Evolutionary conservation across 495 filamentous ascomycete species (phyloP).

Genomic region (Amniculicola lignicola): DNA sequence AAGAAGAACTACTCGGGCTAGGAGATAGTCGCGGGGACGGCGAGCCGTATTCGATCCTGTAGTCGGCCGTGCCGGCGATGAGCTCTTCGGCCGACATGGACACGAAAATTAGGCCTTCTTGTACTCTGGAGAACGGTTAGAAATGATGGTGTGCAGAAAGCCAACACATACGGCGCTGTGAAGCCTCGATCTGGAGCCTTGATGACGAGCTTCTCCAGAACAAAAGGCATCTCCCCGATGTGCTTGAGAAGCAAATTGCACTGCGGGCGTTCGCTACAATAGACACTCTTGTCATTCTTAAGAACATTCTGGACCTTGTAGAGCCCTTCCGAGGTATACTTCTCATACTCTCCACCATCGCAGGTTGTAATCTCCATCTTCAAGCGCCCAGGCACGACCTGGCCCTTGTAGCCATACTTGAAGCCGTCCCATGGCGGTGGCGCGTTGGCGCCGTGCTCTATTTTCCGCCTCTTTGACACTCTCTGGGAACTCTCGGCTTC

Average conservation of each 20-base stretch:
- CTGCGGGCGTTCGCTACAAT: constrained; percentile 77
- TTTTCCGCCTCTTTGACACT: constrained; percentile 65
- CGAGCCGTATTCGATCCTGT: constrained; percentile 65
- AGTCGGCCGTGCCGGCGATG: constrained; percentile 66
- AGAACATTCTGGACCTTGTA: constrained; percentile 80
- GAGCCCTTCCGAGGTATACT: constrained; percentile 44
- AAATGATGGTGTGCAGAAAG: constrained; percentile 19
- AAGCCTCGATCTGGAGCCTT: constrained; percentile 78
- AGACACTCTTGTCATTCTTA: constrained; percentile 75
- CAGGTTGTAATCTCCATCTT: constrained; percentile 85
- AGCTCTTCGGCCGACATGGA: constrained; percentile 78
- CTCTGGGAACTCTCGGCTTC: constrained; percentile 14
- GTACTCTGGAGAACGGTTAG: constrained; percentile 56
- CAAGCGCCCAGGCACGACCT: constrained; percentile 73
- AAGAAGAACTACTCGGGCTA: background rate
- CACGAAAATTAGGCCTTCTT: constrained; percentile 91
- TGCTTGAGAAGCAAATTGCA: constrained; percentile 85
- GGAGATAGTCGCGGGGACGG: constrained; percentile 14
- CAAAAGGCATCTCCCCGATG: constrained; percentile 72
- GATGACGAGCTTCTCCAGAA: constrained; percentile 78
- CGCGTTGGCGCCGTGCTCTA: constrained; percentile 58
- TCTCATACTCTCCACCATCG: constrained; percentile 75
- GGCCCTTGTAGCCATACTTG: constrained; percentile 76
- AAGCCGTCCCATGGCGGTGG: constrained; percentile 56
- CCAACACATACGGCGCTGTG: constrained; percentile 74